Percentiles rank a stretch among this genome's conserved stretches.
Evolutionary conservation across 495 filamentous ascomycete genomes (phyloP).

Genomic region (Aspergillus bertholletiae): DNA sequence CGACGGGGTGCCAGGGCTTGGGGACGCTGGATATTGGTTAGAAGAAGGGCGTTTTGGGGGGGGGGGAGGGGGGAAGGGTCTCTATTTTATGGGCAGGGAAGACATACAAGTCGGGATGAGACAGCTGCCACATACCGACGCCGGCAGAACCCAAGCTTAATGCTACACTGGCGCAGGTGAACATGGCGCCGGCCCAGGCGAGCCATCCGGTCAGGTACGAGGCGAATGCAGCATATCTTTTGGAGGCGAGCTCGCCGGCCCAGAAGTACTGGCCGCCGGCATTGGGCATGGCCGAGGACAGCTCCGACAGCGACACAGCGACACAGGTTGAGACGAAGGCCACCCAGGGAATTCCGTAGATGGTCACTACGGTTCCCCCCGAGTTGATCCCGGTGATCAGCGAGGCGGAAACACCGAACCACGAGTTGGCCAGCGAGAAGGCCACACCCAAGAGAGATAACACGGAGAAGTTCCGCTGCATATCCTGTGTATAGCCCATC

Average conservation of each 20-base stretch:
- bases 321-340: constrained; percentile 52
- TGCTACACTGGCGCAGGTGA: constrained; percentile 52
- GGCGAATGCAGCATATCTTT: constrained; percentile 38
- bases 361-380: constrained; percentile 51
- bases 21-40: constrained; percentile 27
- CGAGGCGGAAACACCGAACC: constrained; percentile 58
- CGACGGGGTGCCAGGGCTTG: constrained; percentile 49
- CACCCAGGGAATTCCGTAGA: constrained; percentile 55
- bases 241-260: constrained; percentile 52
- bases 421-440: constrained; percentile 56
- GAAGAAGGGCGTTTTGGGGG: background rate
- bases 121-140: constrained; percentile 51
- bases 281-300: constrained; percentile 53
- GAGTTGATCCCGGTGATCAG: constrained; percentile 56
- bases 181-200: constrained; percentile 51
- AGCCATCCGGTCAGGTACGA: constrained; percentile 54
- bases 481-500: constrained; percentile 56
- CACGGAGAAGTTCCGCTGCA: constrained; percentile 54
- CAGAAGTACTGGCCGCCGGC: constrained; percentile 60
- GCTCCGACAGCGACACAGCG: constrained; percentile 50
- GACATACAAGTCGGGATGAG: constrained; percentile 51
- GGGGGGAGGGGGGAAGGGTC: too few relatives aligned
- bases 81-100: background rate
- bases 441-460: constrained; percentile 54
- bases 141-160: constrained; percentile 43